Evolutionary conservation across 805 yeast genomes (phyloP).

Genomic region (Yarrowia hollandica): DNA sequence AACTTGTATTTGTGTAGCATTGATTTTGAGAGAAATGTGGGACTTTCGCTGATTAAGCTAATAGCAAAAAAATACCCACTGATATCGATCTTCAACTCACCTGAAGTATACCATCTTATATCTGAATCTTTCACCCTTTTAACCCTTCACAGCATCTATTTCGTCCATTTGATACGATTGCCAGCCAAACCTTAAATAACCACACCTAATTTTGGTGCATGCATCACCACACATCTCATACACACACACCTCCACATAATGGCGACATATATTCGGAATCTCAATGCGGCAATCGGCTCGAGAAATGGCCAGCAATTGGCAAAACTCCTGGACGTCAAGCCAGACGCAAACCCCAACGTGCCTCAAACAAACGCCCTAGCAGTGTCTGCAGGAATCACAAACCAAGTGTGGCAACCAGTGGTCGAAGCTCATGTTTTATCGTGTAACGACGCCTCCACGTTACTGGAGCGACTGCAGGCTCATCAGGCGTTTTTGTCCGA

Average conservation of each 20-base stretch:
- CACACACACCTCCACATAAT: neutral
- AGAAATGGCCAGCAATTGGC: conserved; percentile 18
- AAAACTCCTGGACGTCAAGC: neutral
- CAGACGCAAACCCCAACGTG: neutral
- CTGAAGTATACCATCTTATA: no score
- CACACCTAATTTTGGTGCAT: no score
- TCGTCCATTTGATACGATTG: no score
- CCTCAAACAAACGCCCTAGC: conserved; percentile 17
- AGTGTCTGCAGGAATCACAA: conserved; percentile 16
- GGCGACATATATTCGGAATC: conserved; percentile 7
- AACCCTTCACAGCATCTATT: no score
- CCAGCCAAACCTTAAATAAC: no score
- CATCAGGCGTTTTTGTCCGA: conserved; percentile 4
- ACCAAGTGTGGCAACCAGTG: conserved; percentile 1
- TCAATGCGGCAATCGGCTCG: conserved; percentile 7
- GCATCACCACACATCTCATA: neutral
- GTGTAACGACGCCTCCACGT: neutral
- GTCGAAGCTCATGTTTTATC: neutral
- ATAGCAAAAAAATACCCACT: no score
- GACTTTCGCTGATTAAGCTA: no score
- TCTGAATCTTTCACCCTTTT: no score
- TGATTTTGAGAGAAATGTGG: no score
- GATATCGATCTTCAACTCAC: no score
- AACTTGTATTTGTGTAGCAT: no score
- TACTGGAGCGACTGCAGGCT: conserved; percentile 12